Evolutionary conservation across 306 rosid genomes (phyloP), one percentile per base, ranked within the genome.

Genomic region (Sindora glabra): DNA sequence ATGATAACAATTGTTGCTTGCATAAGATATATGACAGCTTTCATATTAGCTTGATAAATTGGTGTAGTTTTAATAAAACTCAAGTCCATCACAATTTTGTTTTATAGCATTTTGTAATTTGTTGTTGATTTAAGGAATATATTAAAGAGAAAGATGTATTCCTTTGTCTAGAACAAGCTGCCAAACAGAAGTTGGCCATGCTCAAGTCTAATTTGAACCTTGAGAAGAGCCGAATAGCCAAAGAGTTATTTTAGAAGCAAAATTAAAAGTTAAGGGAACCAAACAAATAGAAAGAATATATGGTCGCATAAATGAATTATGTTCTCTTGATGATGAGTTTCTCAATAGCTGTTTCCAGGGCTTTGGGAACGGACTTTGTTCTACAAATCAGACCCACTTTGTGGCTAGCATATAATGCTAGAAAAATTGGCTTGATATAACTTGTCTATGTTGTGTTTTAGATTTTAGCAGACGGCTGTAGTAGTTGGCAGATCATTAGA

Each of bases 241-340:
- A 74, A 96, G 96, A 21, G 83, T 90, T 10, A 90, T 92, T 67
- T 58, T 83, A 2, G 89, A 80, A 69, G 94, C 95, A 74, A 81
- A 88, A 40, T 67, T 84, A 70, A 80, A 77, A 71, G 96, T 94
- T 1, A 92, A 83, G 83, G 87, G 86, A 48, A 74, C 84, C 59
- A 81, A 77, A 66, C 81, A 41, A 65, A 86, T 92, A 40, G 83
- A 75, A 25, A 96, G 99, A 68, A 92, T 92, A 76, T 89, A 92
- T 76, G 96, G 99, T 10, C 90, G 96, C 65, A 76, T 92, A 90
- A 96, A 96, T 54, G 96, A 92, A 80, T 76, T 92, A 67, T 96
- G 99, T 65, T 95, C 99, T 67, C 88, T 92, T 50, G 94, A 89
- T 51, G 90, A 96, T 89, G 67, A 72, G 83, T 19, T 22, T 67